Base-by-base conservation (phyloP, 805 yeast species). In the Lipomyces anomalus region DNA sequence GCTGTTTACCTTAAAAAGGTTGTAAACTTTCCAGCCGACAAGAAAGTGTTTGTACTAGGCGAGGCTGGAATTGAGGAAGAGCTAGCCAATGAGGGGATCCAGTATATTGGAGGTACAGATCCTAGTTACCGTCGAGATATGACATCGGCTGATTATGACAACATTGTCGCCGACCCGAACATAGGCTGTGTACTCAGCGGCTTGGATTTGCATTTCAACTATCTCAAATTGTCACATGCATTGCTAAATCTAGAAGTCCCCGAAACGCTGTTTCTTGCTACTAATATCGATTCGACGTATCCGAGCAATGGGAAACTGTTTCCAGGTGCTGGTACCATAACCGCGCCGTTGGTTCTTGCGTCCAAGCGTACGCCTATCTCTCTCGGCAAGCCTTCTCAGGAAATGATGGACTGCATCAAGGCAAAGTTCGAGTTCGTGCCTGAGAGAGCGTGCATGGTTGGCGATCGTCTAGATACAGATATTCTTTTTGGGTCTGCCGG, bases 261-360 rank as follows among this genome's bases (percentile, higher is more conserved):
- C 40, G 66, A 69, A 34, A 71, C 86, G 3, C 75, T 80, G 26
- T 92, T 87, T 64, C 71, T 92, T 53, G 97, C 97, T 20, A 92
- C 97, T 4, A 92, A 92, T 64, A 84, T 85, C 35, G 98, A 92
- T 65, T 83, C 95, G 1, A 92, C 98, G 0, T 92, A 80, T 70
- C 98, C 98, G 1, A 78, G 84, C 47, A 81, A 84, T 64, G 96
- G 95, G 1, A 71, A 77, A 57, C 75, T 85, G 40, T 73, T 92
- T 40, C 95, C 96, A 17, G 98, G 98, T 24, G 97, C 98, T 1
- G 98, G 98, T 1, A 81, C 96, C 1, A 76, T 87, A 53, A 80
- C 90, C 36, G 84, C 86, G 55, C 74, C 88, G 0, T 79, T 86
- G 16, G 77, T 85, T 1, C 78, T 67, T 55, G 81, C 90, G 9